Evolutionary conservation across 805 yeast genomes (phyloP), one percentile per base, ranked within the genome.

Genomic region (Candida montana): DNA sequence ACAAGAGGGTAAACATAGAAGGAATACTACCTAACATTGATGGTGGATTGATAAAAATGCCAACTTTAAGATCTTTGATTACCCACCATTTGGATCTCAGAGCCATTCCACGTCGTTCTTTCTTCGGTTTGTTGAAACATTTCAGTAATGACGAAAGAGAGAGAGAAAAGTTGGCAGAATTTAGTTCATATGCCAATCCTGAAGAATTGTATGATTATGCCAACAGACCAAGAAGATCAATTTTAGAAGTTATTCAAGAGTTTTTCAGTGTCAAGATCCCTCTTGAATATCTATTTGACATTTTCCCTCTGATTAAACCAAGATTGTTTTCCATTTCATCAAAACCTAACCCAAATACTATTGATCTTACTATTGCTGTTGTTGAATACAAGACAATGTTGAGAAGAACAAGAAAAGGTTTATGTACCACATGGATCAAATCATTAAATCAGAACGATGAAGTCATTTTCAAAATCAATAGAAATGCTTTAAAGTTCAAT

Each of bases 121-220:
- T 93, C 53, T 93, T 93, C 60, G 72, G 74, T 57, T 62, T 74
- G 17, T 70, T 79, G 5, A 79, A 85, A 76, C 88, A 83, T 54
- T 93, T 90, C 63, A 80, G 86, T 6, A 66, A 71, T 16, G 93
- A 84, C 42, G 75, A 74, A 41, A 68, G 91, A 43, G 97, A 91
- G 53, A 65, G 68, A 28, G 93, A 81, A 38, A 85, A 87, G 53
- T 67, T 93, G 35, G 64, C 65, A 38, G 96, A 93, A 52, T 85
- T 93, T 52, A 75, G 83, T 9, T 65, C 74, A 9, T 69, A 80
- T 37, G 82, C 82, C 33, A 88, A 85, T 38, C 74, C 83, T 39
- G 89, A 91, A 57, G 96, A 86, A 41, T 62, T 90, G 34, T 91
- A 79, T 58, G 81, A 91, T 59, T 93, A 93, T 61, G 95, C 95